Percentiles rank a stretch among this genome's conserved stretches.
Conservation (phyloP, 1,284 basidiomycete species). For the Paramarasmius palmivorus region DNA sequence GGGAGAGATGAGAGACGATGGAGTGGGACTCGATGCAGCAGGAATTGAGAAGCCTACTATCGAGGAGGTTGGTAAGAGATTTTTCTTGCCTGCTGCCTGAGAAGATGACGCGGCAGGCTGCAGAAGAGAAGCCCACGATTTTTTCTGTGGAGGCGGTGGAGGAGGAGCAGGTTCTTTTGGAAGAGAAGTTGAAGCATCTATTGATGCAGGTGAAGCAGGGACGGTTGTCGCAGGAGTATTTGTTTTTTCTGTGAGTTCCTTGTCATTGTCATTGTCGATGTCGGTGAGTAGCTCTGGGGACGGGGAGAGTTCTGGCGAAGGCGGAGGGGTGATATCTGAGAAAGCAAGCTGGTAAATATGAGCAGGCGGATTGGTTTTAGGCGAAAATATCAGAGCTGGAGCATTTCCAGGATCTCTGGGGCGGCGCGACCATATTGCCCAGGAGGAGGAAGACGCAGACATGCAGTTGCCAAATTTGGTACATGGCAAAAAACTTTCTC, state of each 20-base stretch:
- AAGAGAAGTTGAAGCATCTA: slow-evolving; percentile 56
- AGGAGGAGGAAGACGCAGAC: slow-evolving; percentile 22
- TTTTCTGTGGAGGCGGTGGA: slow-evolving; percentile 44
- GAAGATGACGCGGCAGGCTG: slow-evolving; percentile 36
- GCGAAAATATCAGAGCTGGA: slow-evolving; percentile 68
- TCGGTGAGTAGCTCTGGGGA: slow-evolving; percentile 24
- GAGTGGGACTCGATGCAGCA: slow-evolving; percentile 30
- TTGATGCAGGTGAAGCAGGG: slow-evolving; percentile 60
- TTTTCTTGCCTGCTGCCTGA: background rate
- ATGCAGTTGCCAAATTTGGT: too few species aligned
- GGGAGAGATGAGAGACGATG: slow-evolving; percentile 28
- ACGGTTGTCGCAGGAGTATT: slow-evolving; percentile 23
- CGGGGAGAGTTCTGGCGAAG: slow-evolving; percentile 29
- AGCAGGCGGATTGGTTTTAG: slow-evolving; percentile 56
- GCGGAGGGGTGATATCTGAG: slow-evolving; percentile 43
- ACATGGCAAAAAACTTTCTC: too few species aligned
- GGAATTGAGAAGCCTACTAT: slow-evolving; percentile 71
- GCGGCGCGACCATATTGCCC: slow-evolving; percentile 68
- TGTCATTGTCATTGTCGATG: too few species aligned
- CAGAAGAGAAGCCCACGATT: slow-evolving; percentile 80
- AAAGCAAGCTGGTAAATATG: slow-evolving; percentile 54
- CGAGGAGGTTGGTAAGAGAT: slow-evolving; percentile 55
- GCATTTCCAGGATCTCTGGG: slow-evolving; percentile 60
- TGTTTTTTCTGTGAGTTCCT: slow-evolving; percentile 40
- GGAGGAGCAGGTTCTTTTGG: slow-evolving; percentile 28